Conservation (phyloP, 768 basidiomycete genomes). For the Cystobasidium ongulense region DNA sequence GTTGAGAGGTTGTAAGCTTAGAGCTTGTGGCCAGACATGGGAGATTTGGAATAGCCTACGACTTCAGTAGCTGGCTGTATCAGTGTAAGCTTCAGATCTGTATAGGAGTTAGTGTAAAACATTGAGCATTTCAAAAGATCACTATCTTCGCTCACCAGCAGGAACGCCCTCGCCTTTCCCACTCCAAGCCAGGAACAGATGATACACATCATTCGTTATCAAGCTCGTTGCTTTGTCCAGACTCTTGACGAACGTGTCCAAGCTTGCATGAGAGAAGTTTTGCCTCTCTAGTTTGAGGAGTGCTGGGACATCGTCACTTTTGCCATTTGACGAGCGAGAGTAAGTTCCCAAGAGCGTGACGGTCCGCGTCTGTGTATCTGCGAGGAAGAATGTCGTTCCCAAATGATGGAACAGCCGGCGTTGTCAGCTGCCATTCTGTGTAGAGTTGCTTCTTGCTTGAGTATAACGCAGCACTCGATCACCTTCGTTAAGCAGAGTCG, state of each 20-base stretch:
- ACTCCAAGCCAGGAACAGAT: constrained; percentile 51
- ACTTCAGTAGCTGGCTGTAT: constrained; percentile 77
- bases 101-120: no score
- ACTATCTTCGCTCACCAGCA: neutral
- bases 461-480: neutral
- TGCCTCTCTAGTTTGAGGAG: constrained; percentile 74
- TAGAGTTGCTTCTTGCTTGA: neutral
- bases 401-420: neutral
- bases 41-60: constrained; percentile 31
- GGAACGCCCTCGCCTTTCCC: constrained; percentile 52
- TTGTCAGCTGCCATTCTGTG: neutral
- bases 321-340: constrained; percentile 39
- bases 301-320: constrained; percentile 48
- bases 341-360: constrained; percentile 64
- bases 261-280: constrained; percentile 51
- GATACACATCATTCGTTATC: constrained; percentile 37
- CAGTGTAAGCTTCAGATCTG: constrained; percentile 71
- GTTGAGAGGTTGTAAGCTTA: no score
- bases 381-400: neutral
- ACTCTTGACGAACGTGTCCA: constrained; percentile 43
- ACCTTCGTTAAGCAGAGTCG: constrained; percentile 53
- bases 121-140: no score
- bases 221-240: constrained; percentile 39
- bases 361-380: constrained; percentile 58
- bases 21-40: no score